Percentiles rank a stretch among this genome's conserved stretches.
Conservation (phyloP, 169 alveolate species). For the Perkinsus olseni region DNA sequence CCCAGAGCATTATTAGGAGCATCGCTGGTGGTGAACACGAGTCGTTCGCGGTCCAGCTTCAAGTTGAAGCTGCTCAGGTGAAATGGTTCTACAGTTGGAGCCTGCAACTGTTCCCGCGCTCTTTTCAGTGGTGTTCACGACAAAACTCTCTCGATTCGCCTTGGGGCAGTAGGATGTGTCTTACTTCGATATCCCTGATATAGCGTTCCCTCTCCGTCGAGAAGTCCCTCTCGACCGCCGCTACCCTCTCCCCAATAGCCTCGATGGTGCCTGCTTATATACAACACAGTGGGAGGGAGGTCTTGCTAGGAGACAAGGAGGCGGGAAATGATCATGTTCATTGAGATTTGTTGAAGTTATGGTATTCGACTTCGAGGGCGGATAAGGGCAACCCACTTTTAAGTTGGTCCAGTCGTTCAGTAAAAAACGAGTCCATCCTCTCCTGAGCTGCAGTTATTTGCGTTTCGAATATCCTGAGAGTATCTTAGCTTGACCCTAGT, state of each 20-base stretch:
- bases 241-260: conserved; percentile 16
- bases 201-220: conserved; percentile 22
- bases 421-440: background rate
- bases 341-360: background rate
- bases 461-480: background rate
- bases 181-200: conserved; percentile 1
- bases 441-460: conserved; percentile 14
- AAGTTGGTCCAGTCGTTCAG: background rate
- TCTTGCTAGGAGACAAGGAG: background rate
- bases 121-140: too few species aligned
- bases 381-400: background rate
- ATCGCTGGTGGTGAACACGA: too few species aligned
- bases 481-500: background rate
- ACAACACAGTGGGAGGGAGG: background rate
- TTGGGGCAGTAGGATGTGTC: background rate
- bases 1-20: too few species aligned
- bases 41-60: too few species aligned
- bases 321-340: too few species aligned
- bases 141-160: too few species aligned
- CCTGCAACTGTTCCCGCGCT: too few species aligned
- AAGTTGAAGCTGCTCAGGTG: too few species aligned
- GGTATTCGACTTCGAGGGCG: background rate
- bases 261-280: conserved; percentile 4
- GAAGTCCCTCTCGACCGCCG: conserved; percentile 26
- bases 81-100: too few species aligned